A percentile compares a stretch with the other conserved stretches of the same genome.
Conservation (phyloP, 352 stramenopile species). For the Phytophthora pistaciae region DNA sequence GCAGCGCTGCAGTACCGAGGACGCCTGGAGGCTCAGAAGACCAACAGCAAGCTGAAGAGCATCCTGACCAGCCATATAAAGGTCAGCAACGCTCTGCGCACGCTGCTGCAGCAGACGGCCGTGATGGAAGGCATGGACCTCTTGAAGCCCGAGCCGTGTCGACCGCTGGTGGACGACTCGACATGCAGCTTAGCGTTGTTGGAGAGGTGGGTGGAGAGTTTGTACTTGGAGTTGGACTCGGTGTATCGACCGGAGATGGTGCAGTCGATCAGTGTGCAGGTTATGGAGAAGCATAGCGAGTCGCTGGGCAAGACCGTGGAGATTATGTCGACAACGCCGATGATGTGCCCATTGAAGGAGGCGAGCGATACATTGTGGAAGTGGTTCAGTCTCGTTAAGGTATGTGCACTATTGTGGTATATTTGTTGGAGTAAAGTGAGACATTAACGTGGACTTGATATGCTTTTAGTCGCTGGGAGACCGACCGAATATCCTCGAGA, state of each 20-base stretch:
- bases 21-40: conserved; percentile 20
- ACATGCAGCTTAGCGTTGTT: conserved; percentile 24
- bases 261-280: conserved; percentile 8
- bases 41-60: conserved; percentile 30
- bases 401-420: neutral
- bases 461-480: conserved; percentile 16
- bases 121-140: conserved; percentile 30
- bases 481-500: conserved; percentile 27
- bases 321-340: conserved; percentile 31
- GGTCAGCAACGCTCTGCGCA: conserved; percentile 13
- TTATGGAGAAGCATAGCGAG: conserved; percentile 14
- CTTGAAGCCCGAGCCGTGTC: conserved; percentile 17
- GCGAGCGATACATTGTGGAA: conserved; percentile 29
- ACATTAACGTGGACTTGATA: neutral
- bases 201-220: conserved; percentile 14
- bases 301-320: conserved; percentile 27
- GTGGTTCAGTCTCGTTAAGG: conserved; percentile 18
- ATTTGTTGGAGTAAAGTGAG: too few relatives aligned
- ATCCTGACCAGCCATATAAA: conserved; percentile 33
- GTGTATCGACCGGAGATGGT: conserved; percentile 12
- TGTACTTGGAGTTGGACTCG: conserved; percentile 32
- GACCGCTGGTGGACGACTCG: conserved; percentile 3
- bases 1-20: conserved; percentile 13
- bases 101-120: conserved; percentile 20
- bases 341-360: conserved; percentile 24